Base-by-base conservation (phyloP, 805 yeast species). In the Yarrowia osloensis region DNA sequence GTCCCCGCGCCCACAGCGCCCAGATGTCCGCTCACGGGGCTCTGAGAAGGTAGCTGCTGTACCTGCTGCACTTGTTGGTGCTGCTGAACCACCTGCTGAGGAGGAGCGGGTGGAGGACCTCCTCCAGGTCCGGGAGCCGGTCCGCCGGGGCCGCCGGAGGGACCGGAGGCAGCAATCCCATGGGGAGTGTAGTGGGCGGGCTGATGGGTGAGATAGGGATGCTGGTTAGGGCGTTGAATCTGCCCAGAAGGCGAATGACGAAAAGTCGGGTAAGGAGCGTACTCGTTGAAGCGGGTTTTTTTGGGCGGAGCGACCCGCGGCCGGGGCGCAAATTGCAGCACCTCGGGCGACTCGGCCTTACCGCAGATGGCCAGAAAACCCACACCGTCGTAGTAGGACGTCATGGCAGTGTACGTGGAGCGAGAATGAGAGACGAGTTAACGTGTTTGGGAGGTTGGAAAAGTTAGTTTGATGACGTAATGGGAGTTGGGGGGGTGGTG, bases 301-400 rank as follows among this genome's bases (percentile, higher is more conserved):
- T n/a, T n/a, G 24, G 40, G 40, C 19, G 40, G 29, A 5, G 39
- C 21, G 12, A 1, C 7, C 7, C 15, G 35, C 9, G 26, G 26
- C n/a, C 17, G 37, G 42, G 40, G 57, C 29, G 17, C 44, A 6
- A 35, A 71, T 5, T 74, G 72, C 37, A 77, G 71, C 40, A 77
- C 78, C 55, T 77, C 79, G 40, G 75, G 71, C 35, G 77, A 78
- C 49, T 76, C 79, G 47, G 75, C 74, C 39, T 77, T 70, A 65
- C 77, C 81, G 69, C 79, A 77, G 61, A 77, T 75, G 61, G 79
- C 79, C 65, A 78, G 73, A 65, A 78, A 70, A 47, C 80, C 81
- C 39, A 78, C 74, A 39, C 78, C 72, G 70, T 79, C 81, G 73
- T 78, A 78, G 70, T 77, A 77, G 21, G 73, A 49, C 59, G 59